A percentile compares a stretch with the other conserved stretches of the same genome.
Evolutionary conservation across 2,329 filamentous ascomycete species (phyloP).

Genomic region (Zalaria sp.): DNA sequence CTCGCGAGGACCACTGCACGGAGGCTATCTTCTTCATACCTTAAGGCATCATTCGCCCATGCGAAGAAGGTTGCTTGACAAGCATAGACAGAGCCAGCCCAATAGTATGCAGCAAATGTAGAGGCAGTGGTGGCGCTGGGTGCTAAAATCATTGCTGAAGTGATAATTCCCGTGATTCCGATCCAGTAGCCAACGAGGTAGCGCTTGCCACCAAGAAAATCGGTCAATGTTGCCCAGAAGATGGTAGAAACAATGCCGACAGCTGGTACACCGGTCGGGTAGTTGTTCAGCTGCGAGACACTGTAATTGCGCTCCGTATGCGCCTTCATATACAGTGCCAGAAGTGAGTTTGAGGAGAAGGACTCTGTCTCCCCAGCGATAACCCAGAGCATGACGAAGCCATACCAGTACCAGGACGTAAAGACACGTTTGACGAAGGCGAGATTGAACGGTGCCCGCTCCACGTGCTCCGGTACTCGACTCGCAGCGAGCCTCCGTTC

Average conservation of each 20-base stretch:
- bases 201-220: conserved; percentile 47
- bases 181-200: conserved; percentile 57
- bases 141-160: conserved; percentile 47
- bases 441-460: conserved; percentile 31
- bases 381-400: conserved; percentile 53
- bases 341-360: conserved; percentile 49
- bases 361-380: conserved; percentile 60
- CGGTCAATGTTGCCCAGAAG: conserved; percentile 56
- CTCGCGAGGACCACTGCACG: conserved; percentile 54
- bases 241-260: conserved; percentile 43
- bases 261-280: conserved; percentile 38
- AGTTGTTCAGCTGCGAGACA: conserved; percentile 38
- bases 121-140: conserved; percentile 37
- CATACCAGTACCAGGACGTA: conserved; percentile 50
- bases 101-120: conserved; percentile 55
- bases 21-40: conserved; percentile 47
- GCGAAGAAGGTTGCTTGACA: conserved; percentile 64
- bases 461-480: conserved; percentile 28
- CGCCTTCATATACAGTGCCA: conserved; percentile 36
- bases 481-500: conserved; percentile 29
- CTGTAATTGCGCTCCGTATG: conserved; percentile 30
- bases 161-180: conserved; percentile 47
- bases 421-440: conserved; percentile 42
- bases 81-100: conserved; percentile 55
- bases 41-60: conserved; percentile 59